Evolutionary conservation across 1,139 yeast genomes (phyloP), one percentile per base, ranked within the genome.

Genomic region (Yamadazyma sp.): DNA sequence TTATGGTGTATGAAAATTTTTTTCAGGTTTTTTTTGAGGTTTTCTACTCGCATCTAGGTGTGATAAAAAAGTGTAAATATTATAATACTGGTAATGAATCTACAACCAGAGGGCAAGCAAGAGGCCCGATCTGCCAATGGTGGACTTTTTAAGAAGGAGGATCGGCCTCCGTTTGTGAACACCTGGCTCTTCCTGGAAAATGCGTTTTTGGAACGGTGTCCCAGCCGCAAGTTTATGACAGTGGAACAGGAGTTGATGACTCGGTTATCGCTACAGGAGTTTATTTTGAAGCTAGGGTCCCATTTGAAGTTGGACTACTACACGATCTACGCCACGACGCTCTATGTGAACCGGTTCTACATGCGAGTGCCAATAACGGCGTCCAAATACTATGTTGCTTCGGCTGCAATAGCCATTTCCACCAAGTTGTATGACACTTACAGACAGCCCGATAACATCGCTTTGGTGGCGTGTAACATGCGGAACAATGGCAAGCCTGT

Each of bases 351-450:
- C 41, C 51, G 76, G n/a, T 70, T 58, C 43, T 71, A 67, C 45
- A 65, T 67, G 73, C 48, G 73, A 30, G 45, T 62, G 43, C 73
- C 76, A 8, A 69, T 71, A 34, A 64, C 75, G 14, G 59, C 67
- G 9, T 70, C 76, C 35, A 70, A 70, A 44, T 70, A 71, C 53
- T 71, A 56, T 44, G 74, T 70, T 24, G 76, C 74, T 2, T 61
- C 68, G 45, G 76, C 75, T 3, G 76, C 76, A 2, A 45, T 70
- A 13, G 64, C 73, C 31, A 68, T 71, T 14, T 60, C 73, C 13
- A 63, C 73, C 45, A 71, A 71, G 50, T 55, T 71, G 26, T 58
- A 70, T 45, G 77, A 71, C 39, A 67, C 63, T 12, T 70, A 69
- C 44, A 46, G 76, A 28, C 67, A 61, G 17, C 75, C 75, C 2